phyloP scores from a whole-genome alignment of 1,139 yeast species.

The Sporopachydermia cereana region DNA sequence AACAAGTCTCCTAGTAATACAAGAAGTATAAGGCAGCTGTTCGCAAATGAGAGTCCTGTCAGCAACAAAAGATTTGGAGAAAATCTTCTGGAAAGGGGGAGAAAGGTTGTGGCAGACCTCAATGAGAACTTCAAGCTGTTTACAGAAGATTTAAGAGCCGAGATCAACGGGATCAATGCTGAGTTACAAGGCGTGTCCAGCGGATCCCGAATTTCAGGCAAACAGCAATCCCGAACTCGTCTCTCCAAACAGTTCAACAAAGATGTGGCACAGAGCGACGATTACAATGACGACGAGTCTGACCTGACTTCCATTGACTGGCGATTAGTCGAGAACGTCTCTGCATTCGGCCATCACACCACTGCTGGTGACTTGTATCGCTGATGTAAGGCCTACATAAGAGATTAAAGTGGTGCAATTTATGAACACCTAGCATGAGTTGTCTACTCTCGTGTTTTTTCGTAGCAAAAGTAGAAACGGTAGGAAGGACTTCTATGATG shows the following conservation, averaged over 20 bases:
- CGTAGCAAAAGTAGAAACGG: too few relatives aligned
- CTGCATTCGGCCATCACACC: not conserved
- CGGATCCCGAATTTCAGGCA: too few relatives aligned
- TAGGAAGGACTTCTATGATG: too few relatives aligned
- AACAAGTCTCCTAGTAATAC: not conserved
- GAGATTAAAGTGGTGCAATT: too few relatives aligned
- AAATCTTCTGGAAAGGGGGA: not conserved
- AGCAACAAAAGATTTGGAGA: not conserved
- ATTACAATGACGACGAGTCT: not conserved
- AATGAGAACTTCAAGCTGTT: not conserved
- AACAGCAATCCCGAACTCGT: too few relatives aligned
- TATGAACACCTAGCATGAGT: too few relatives aligned
- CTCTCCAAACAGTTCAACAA: too few relatives aligned
- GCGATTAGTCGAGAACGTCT: not conserved
- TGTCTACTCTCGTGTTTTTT: too few relatives aligned
- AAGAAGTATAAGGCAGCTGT: not conserved
- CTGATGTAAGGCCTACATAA: too few relatives aligned
- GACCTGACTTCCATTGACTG: not conserved
- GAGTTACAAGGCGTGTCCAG: conserved; percentile 4
- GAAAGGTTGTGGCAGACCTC: not conserved
- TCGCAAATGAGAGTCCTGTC: not conserved
- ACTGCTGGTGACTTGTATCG: not conserved
- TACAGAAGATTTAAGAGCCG: conserved; percentile 3
- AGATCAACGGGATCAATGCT: not conserved
- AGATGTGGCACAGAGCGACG: not conserved